Base-by-base conservation (phyloP, 179 eudicot species). In the Corrigiola litoralis region DNA sequence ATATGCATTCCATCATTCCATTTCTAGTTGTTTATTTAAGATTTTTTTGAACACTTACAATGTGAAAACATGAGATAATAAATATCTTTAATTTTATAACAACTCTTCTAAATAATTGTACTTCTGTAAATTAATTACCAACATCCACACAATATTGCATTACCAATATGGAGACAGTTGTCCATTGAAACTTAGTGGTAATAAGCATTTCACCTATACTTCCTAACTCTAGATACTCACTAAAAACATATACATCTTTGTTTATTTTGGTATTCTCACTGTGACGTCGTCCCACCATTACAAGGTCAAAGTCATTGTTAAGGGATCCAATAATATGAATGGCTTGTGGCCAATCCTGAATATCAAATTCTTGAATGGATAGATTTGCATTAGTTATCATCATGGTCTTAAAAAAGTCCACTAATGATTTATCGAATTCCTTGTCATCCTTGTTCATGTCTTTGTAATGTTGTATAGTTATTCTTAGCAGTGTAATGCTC, bases 281-380 rank as follows among this genome's bases (percentile, higher is more conserved):
- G 55, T 84, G 92, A 0, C 73, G 58, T 29, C 77, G 37, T 18
- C 89, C 92, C 16, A 76, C 69, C 51, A 81, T 54, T 37, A 86
- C 69, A 12, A 84, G 75, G 61, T 84, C 84, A 24, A 73, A 82
- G 3, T 4, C 49, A 18, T 70, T 82, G 18, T 70, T 77, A 57
- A 80, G 59, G 0, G 79, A 51, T 34, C 58, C 75, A 23, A 80
- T 36, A 5, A 71, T 40, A 41, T 52, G 29, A 4, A 85, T 72
- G 4, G 83, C 79, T 31, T 82, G 79, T 2, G 80, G 62, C 65
- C 85, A 81, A 44, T 82, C 83, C n/a, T 57, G 47, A 1, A 80
- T 81, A 58, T 54, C 57, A 28, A 77, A 69, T 58, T 84, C 85
- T 21, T 33, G 63, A n/a, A 75, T 81, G 2, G 34, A 25, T 2